Evolutionary conservation across 2,329 filamentous ascomycete species (phyloP), one percentile per base, ranked within the genome.

Genomic region (Colletotrichum sp.): DNA sequence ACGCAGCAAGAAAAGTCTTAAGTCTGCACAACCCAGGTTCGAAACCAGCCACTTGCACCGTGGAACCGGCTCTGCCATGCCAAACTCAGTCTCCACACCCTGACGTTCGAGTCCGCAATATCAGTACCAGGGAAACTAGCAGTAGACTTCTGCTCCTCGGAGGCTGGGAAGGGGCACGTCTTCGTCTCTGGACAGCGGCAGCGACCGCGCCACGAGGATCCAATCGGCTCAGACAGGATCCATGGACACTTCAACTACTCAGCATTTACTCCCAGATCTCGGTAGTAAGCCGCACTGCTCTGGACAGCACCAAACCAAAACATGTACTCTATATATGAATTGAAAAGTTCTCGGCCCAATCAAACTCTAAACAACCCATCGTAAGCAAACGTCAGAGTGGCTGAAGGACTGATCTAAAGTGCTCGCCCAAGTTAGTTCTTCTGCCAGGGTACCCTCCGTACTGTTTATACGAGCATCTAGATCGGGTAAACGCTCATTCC

Each of bases 71-170:
- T n/a, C 43, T 52, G 43, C 18, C 10, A 13, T 4, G n/a, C n/a
- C 6, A 4, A 52, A 13, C 43, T 52, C n/a, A 3, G 18, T 48
- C 43, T 48, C 12, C 5, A 43, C 18, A 2, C 18, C 0, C 18
- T n/a, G 38, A n/a, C n/a, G n/a, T n/a, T n/a, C n/a, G 18, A 12
- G 38, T 43, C 18, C 18, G 18, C 2, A n/a, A 43, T 6, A 43
- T 43, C 18, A 43, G 2, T 0, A 10, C 2, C 36, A 43, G 18
- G 3, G 18, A n/a, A 43, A n/a, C 38, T n/a, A 43, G 5, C 3
- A 6, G 5, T 5, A 0, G 6, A n/a, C 38, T n/a, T 6, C 18
- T n/a, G 1, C 9, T 43, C 38, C 9, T 34, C 0, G 32, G 32
- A 34, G 32, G 12, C 34, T 13, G n/a, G n/a, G 21, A 52, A 1